These are phyloP conservation scores for Pichia gijzeniarum DNA, from an alignment of 805 yeast species.

Conservation along the genomic window DNA sequence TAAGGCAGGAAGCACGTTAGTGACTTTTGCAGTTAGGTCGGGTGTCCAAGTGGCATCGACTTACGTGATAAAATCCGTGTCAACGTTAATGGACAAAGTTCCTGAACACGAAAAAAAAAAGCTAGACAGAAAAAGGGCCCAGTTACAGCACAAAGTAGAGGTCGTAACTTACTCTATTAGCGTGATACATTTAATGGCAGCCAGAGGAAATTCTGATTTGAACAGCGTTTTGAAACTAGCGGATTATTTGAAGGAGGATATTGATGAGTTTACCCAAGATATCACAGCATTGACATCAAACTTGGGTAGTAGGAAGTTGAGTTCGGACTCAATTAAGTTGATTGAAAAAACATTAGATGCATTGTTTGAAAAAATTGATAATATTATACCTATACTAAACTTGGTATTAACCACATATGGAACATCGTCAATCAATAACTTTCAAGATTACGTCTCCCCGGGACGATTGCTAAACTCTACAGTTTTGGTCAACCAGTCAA, in stretches of 20 bases:
- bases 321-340: slow-evolving; percentile 31
- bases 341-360: slow-evolving; percentile 45
- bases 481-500: slow-evolving; percentile 35
- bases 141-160: slow-evolving; percentile 50
- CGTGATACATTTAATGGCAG: slow-evolving; percentile 53
- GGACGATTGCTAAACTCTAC: slow-evolving; percentile 62
- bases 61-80: slow-evolving; percentile 61
- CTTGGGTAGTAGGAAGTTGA: slow-evolving; percentile 18
- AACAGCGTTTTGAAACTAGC: slow-evolving; percentile 50
- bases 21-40: slow-evolving; percentile 72
- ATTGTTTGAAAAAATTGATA: slow-evolving; percentile 51
- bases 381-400: slow-evolving; percentile 60
- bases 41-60: slow-evolving; percentile 71
- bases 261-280: slow-evolving; percentile 48
- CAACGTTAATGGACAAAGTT: slow-evolving; percentile 44
- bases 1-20: slow-evolving; percentile 67
- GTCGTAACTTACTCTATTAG: slow-evolving; percentile 65
- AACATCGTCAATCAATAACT: slow-evolving; percentile 45
- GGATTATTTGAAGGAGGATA: slow-evolving; percentile 47
- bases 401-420: slow-evolving; percentile 66
- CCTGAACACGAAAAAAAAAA: slow-evolving; percentile 41
- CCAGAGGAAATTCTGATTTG: slow-evolving; percentile 54
- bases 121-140: slow-evolving; percentile 28
- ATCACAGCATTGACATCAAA: slow-evolving; percentile 35
- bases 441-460: slow-evolving; percentile 49